A percentile compares a stretch with the other conserved stretches of the same genome.
These are phyloP conservation scores for Hansenula lynferdii DNA, from an alignment of 1,139 yeast species.

Conservation along the genomic window DNA sequence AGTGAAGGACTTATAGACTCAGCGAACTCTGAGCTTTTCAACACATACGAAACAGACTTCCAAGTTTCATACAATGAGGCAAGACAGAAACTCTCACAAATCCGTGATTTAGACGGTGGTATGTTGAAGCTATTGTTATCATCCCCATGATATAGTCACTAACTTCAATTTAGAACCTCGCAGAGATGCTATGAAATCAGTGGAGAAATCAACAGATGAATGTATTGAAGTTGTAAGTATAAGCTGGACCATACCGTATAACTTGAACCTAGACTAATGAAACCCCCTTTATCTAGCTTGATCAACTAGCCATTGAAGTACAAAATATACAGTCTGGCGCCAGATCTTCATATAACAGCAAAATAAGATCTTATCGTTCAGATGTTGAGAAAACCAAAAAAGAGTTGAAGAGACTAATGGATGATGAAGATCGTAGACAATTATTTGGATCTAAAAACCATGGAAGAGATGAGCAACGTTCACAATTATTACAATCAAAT, in stretches of 20 bases:
- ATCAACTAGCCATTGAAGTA: slow-evolving; percentile 77
- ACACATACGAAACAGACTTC: slow-evolving; percentile 69
- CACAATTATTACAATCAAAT: slow-evolving; percentile 72
- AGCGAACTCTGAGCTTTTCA: slow-evolving; percentile 47
- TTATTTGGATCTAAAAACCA: slow-evolving; percentile 50
- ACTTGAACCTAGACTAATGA: slow-evolving; percentile 6
- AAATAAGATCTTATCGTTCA: slow-evolving; percentile 60
- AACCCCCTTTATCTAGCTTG: slow-evolving; percentile 35
- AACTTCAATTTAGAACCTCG: slow-evolving; percentile 35
- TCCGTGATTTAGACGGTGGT: slow-evolving; percentile 50
- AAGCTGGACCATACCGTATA: slow-evolving; percentile 11
- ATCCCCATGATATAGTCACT: slow-evolving; percentile 21
- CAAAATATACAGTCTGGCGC: slow-evolving; percentile 72
- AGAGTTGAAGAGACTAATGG: slow-evolving; percentile 45
- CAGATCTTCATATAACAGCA: slow-evolving; percentile 64
- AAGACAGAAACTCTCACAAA: slow-evolving; percentile 55
- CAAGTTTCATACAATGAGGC: slow-evolving; percentile 71
- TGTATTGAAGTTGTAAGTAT: slow-evolving; percentile 58
- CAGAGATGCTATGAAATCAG: slow-evolving; percentile 47
- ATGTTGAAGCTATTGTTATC: slow-evolving; percentile 23
- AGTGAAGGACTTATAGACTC: slow-evolving; percentile 17
- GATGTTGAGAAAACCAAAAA: slow-evolving; percentile 57
- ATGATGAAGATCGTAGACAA: slow-evolving; percentile 60
- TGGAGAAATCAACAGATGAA: slow-evolving; percentile 70
- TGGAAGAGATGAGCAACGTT: slow-evolving; percentile 67